A percentile compares a stretch with the other conserved stretches of the same genome.
phyloP scores from a whole-genome alignment of 148 eudicot genomes.

The Persicaria maculosa region DNA sequence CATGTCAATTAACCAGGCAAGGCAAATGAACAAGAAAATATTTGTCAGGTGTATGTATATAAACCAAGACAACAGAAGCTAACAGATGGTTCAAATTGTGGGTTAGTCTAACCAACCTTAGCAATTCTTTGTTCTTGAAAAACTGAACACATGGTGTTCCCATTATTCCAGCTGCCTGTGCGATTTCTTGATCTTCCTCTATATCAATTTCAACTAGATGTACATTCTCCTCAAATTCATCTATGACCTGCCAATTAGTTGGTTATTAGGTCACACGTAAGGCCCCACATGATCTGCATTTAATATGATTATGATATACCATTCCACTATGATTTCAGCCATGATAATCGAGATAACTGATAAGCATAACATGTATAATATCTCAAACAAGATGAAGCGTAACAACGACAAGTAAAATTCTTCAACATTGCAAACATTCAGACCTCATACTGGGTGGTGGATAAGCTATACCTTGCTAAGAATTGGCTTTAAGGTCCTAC shows the following conservation, averaged over 20 bases:
- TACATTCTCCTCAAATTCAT: slow-evolving; percentile 76
- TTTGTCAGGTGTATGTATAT: background rate
- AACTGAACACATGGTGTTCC: slow-evolving; percentile 98
- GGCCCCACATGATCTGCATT: no score
- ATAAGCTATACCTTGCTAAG: slow-evolving; percentile 65
- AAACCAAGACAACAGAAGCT: background rate
- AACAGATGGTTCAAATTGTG: background rate
- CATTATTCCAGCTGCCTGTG: slow-evolving; percentile 98
- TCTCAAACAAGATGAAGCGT: background rate
- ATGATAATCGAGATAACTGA: background rate
- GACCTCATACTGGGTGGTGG: background rate
- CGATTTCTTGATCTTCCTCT: slow-evolving; percentile 93
- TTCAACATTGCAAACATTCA: background rate
- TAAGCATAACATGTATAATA: background rate
- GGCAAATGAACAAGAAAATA: background rate
- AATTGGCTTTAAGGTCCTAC: slow-evolving; percentile 96
- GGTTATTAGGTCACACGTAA: no score
- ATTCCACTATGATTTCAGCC: background rate
- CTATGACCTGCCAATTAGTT: slow-evolving; percentile 64
- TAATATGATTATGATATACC: no score
- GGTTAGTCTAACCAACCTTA: slow-evolving; percentile 49
- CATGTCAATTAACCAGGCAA: no score
- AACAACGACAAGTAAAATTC: background rate
- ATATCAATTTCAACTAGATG: slow-evolving; percentile 94
- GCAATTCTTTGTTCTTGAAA: slow-evolving; percentile 94